Evolutionary conservation across 257 asterid species (phyloP).

Genomic region (Solanum virginianum): DNA sequence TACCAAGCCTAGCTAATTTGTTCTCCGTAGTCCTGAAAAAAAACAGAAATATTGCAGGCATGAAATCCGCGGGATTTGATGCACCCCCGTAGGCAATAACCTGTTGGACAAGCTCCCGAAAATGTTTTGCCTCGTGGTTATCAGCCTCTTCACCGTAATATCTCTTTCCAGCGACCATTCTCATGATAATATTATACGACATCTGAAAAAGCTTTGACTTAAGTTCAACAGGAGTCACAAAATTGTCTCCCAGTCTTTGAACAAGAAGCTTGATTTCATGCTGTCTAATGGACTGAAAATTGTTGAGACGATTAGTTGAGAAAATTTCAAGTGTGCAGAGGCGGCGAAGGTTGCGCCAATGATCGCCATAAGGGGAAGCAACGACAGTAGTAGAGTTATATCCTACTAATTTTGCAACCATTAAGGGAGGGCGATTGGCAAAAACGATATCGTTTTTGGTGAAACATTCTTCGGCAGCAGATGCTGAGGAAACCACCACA

Average conservation of each 20-base stretch:
- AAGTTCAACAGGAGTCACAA: slow-evolving; percentile 18
- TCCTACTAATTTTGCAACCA: slow-evolving; percentile 33
- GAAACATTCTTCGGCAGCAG: slow-evolving; percentile 47
- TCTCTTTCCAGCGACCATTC: slow-evolving; percentile 57
- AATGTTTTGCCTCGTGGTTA: slow-evolving; percentile 20
- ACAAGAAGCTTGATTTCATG: slow-evolving; percentile 22
- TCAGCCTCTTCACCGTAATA: slow-evolving; percentile 31
- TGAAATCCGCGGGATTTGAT: slow-evolving; percentile 22
- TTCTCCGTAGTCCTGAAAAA: slow-evolving; percentile 20
- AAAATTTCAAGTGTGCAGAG: slow-evolving; percentile 27
- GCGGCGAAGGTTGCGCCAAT: slow-evolving; percentile 54
- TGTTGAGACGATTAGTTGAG: slow-evolving; percentile 35
- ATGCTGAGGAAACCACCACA: slow-evolving; percentile 35
- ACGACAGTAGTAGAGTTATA: slow-evolving; percentile 22
- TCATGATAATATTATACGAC: slow-evolving; percentile 38
- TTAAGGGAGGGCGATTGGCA: slow-evolving; percentile 36
- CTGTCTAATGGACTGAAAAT: slow-evolving; percentile 17
- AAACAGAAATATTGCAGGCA: slow-evolving; percentile 4
- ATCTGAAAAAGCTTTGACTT: slow-evolving; percentile 16
- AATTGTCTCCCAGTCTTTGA: neutral
- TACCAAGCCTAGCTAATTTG: slow-evolving; percentile 7
- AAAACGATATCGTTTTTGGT: slow-evolving; percentile 38
- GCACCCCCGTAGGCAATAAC: slow-evolving; percentile 5
- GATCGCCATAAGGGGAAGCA: slow-evolving; percentile 38
- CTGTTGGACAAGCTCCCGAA: slow-evolving; percentile 20